Conservation (phyloP, 139 green algal species). For the Choricystis sp. region DNA sequence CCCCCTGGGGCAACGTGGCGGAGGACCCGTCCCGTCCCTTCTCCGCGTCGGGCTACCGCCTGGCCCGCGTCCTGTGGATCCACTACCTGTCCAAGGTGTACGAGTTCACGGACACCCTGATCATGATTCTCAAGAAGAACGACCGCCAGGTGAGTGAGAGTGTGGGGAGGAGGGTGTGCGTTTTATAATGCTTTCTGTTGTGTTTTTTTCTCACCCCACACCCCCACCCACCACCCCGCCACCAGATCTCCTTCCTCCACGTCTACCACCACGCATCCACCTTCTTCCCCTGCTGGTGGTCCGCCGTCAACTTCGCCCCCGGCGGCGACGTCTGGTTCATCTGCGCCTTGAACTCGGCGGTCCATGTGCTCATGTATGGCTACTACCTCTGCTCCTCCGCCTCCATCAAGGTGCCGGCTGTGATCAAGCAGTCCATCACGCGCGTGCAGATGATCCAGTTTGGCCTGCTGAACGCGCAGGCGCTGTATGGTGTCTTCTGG, state of each 20-base stretch:
- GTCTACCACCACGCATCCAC: constrained; percentile 36
- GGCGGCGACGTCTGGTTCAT: constrained; percentile 26
- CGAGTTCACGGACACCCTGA: constrained; percentile 39
- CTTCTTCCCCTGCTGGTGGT: constrained; percentile 33
- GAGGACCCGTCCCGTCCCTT: constrained; percentile 8
- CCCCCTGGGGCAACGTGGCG: constrained; percentile 13
- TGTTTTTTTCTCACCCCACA: no score
- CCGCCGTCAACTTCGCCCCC: constrained; percentile 19
- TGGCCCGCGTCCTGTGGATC: constrained; percentile 23
- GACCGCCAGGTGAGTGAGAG: no score
- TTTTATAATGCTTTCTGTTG: no score
- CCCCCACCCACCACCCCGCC: no score
- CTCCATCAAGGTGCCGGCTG: constrained; percentile 5
- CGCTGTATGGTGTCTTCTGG: constrained; percentile 1
- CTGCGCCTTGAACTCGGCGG: constrained; percentile 27
- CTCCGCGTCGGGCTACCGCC: constrained; percentile 6
- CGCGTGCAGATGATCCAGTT: constrained; percentile 27
- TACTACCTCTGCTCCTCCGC: constrained; percentile 25
- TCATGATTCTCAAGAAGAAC: constrained; percentile 49
- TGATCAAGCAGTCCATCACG: constrained; percentile 26
- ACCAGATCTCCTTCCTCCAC: constrained; percentile 35
- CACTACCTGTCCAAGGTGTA: constrained; percentile 36
- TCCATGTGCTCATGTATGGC: constrained; percentile 34
- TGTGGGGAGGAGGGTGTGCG: no score
- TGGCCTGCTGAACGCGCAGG: background rate